Base-by-base conservation (phyloP, 2,329 filamentous ascomycete species). In the Aspergillus vadensis region DNA sequence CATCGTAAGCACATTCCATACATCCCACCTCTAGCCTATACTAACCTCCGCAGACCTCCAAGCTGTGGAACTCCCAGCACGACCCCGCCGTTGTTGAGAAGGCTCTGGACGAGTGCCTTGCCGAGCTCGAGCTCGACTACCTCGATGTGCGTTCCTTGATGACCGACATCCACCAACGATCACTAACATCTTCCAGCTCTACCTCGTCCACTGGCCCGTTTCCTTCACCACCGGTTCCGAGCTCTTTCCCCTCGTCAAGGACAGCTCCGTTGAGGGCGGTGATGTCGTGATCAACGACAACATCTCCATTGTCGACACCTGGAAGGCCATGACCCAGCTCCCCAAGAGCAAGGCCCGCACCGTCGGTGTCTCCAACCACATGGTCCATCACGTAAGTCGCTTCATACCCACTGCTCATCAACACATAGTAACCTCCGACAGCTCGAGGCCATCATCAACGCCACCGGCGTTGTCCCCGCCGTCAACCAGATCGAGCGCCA, bases 401-500 rank as follows among this genome's bases (percentile, higher is more conserved):
- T 5, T 14, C 12, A 27, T 9, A 8, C 1, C 23, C 25, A 5
- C 5, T 12, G 0, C 25, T 27, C 10, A 2, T 6, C 15, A 12
- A 65, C 17, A 48, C 5, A 7, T 32, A 15, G 32, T 12, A 15
- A 5, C 5, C 49, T 17, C 2, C 12, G 5, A 5, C 39, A 75
- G 77, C 75, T 88, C 68, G 80, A 88, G 69, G 78, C 80, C 53
- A 70, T 88, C 68, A 81, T 86, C 73, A 79, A 82, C 41, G 85
- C 76, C 55, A 77, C 75, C n/a, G 75, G 74, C 44, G 82, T 91
- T 65, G 77, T 86, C 1, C 88, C 88, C 1, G 85, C 85, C 2
- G 83, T 84, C 66, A 90, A 90, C 75, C 88, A 90, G 76, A 86
- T 90, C 64, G 88, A 90, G 72, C 86, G 86, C 55, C 87, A 90